Conservation (phyloP, 306 rosid genomes). For the Vigna trinervia region DNA sequence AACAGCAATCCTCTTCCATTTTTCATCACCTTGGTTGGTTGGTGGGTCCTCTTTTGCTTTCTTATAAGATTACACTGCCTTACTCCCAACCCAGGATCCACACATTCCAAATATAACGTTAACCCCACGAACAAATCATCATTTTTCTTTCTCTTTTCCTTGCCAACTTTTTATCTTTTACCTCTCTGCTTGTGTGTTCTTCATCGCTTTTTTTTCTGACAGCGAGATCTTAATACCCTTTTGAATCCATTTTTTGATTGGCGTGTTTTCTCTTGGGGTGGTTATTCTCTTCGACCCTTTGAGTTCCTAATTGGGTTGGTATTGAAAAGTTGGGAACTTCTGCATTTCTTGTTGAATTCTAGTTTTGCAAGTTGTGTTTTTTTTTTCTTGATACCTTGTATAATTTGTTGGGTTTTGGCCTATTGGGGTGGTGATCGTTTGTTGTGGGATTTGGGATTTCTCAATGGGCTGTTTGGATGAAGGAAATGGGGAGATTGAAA, state of each 20-base stretch:
- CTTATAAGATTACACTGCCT: background rate
- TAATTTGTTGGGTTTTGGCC: background rate
- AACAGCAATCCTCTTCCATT: background rate
- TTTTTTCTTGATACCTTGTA: background rate
- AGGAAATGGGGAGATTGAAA: conserved; percentile 68
- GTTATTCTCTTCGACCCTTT: conserved; percentile 23
- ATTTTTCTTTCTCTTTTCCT: background rate
- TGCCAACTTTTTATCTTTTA: background rate
- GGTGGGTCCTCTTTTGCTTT: conserved; percentile 9
- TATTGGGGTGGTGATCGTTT: background rate
- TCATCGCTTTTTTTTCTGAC: background rate
- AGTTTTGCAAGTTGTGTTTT: background rate
- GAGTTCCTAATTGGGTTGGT: background rate
- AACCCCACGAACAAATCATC: conserved; percentile 1
- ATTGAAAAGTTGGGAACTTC: conserved; percentile 18
- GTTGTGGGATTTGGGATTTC: conserved; percentile 37
- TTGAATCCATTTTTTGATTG: background rate
- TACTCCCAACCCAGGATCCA: background rate
- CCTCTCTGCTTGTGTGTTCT: background rate
- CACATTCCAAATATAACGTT: background rate
- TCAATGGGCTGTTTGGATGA: conserved; percentile 87
- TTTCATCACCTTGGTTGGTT: background rate
- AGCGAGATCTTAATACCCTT: conserved; percentile 20
- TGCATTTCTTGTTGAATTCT: background rate
- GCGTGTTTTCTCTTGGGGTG: background rate